These are phyloP conservation scores for Nematocida parisii DNA, from an alignment of 371 early-diverging fungal genomes.

Conservation along the genomic window DNA sequence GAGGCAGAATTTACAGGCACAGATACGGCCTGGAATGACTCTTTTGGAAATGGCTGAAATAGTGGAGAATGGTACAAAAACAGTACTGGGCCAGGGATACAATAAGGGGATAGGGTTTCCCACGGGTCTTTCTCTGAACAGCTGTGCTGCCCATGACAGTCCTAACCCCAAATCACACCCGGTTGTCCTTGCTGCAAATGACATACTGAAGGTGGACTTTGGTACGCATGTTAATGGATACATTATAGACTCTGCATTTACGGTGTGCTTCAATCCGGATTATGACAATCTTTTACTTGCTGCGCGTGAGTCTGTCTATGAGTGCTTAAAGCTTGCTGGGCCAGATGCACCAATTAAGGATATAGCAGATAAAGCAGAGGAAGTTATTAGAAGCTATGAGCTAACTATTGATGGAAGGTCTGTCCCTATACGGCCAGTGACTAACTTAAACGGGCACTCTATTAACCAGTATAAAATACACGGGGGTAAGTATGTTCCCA, in stretches of 20 bases:
- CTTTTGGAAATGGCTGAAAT: constrained; percentile 84
- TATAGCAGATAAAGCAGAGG: constrained; percentile 92
- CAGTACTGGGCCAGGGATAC: constrained; percentile 78
- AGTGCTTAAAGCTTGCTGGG: constrained; percentile 86
- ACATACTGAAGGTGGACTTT: constrained; percentile 97
- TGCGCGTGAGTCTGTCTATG: constrained; percentile 90
- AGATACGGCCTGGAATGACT: constrained; percentile 87
- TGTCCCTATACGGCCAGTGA: constrained; percentile 80
- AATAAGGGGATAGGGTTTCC: constrained; percentile 86
- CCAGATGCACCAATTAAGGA: constrained; percentile 91
- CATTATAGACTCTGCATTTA: constrained; percentile 96
- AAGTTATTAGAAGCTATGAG: constrained; percentile 95
- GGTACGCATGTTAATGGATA: constrained; percentile 92
- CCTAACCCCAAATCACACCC: constrained; percentile 91
- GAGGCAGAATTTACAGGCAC: constrained; percentile 77
- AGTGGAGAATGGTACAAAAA: constrained; percentile 88
- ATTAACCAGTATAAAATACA: constrained; percentile 91
- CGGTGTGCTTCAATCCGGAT: constrained; percentile 84
- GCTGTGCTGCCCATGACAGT: constrained; percentile 97
- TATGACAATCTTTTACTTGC: constrained; percentile 83
- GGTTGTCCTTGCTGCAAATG: constrained; percentile 78
- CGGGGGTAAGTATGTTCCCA: constrained; percentile 90
- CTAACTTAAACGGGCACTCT: constrained; percentile 94
- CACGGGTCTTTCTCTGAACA: constrained; percentile 91
- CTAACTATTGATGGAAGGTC: constrained; percentile 86